Evolutionary conservation across 148 eudicot genomes (phyloP), one percentile per base, ranked within the genome.

Genomic region (Nepenthes mirabilis): DNA sequence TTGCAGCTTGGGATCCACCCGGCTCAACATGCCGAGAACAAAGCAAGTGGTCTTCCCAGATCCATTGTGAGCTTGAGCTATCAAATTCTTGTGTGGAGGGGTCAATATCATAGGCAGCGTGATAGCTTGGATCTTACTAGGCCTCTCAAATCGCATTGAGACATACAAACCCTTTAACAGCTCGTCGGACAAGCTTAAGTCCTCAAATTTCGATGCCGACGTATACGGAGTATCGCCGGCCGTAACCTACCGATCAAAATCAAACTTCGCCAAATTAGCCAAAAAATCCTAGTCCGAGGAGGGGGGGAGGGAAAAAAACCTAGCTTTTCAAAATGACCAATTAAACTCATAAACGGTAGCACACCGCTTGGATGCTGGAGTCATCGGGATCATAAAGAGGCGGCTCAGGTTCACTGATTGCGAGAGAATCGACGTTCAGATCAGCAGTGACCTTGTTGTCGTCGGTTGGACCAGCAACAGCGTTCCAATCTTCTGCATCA

Each of bases 1-100:
- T 43, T 37, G 49, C 2, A 70, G 47, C 7, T 75, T 81, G 2
- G 91, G 83, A 75, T 88, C 91, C 11, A 88, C 79, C 7, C 96
- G 91, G 61, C 89, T 80, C 69, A 88, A 60, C 97, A 91, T 91
- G n/a, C 97, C 97, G 2, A 91, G 85, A 12, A 79, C 84, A 45
- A 91, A 91, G 70, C 97, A 91, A 12, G 97, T 91, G 6, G 97
- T 91, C 79, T 91, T 91, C 2, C 97, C 97, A 55, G 95, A 91
- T 43, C 97, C 97, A 80, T 91, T 87, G 43, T 87, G 95, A 11
- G 97, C 95, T 61, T 91, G 97, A 34, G 97, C 95, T 9, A 87
- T 80, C 65, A 81, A 59, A 64, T 87, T 84, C 77, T 65, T 76
- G 51, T 79, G 53, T 1, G 95, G 91, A 14, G 91, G 89, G 34